phyloP scores from a whole-genome alignment of 495 filamentous ascomycete species.

The Trichocladium antarcticum region DNA sequence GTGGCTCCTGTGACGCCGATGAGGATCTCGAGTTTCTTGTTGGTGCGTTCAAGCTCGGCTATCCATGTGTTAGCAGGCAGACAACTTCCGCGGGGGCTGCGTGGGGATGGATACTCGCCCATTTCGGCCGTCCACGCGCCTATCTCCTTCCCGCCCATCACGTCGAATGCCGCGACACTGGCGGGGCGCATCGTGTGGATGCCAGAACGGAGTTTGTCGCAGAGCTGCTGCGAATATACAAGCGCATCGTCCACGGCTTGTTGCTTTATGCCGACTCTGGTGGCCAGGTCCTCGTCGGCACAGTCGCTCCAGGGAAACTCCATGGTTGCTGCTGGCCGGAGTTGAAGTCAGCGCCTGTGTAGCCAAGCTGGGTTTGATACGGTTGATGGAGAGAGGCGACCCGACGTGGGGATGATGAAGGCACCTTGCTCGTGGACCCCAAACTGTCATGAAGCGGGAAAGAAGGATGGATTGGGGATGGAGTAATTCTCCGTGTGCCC shows the following conservation, averaged over 20 bases:
- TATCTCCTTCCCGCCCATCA: constrained; percentile 3
- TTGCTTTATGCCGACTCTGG: background rate
- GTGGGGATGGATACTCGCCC: background rate
- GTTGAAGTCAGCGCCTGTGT: too few species aligned
- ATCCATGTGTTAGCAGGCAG: background rate
- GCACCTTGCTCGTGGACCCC: too few species aligned
- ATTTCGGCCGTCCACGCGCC: background rate
- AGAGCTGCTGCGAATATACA: background rate
- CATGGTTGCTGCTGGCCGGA: too few species aligned
- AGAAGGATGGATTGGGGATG: too few species aligned
- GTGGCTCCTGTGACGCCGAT: constrained; percentile 20
- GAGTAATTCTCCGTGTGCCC: too few species aligned
- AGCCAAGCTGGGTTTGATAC: too few species aligned
- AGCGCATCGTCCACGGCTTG: constrained; percentile 5
- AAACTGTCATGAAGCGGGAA: too few species aligned
- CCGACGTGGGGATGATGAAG: too few species aligned
- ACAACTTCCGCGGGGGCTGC: too few species aligned
- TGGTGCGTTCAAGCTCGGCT: background rate
- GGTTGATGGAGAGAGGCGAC: too few species aligned
- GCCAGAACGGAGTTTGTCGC: background rate
- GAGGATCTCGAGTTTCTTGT: constrained; percentile 8
- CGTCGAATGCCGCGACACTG: background rate
- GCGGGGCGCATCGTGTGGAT: background rate
- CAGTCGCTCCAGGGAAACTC: background rate
- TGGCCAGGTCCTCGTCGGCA: background rate